Evolutionary conservation across 1,284 basidiomycete genomes (phyloP).

Genomic region (Cryptococcus sp.): DNA sequence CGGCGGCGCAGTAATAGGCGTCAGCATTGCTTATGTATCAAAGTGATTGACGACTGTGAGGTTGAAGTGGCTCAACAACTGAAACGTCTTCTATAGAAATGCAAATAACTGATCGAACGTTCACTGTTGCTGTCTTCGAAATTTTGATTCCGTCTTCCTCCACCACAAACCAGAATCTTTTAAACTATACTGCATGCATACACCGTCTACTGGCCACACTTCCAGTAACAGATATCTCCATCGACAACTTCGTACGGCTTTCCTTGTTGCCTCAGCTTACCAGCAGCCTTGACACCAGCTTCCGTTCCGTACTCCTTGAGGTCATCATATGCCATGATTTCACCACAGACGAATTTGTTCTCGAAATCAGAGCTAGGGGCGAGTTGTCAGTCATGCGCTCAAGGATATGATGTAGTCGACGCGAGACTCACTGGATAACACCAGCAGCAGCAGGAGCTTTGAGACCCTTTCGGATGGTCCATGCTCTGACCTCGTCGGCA

Average conservation of each 20-base stretch:
- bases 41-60: neutral
- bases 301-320: conserved; percentile 91
- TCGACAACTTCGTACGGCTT: conserved; percentile 69
- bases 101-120: neutral
- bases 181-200: conserved; percentile 9
- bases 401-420: neutral
- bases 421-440: conserved; percentile 84
- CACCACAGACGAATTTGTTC: conserved; percentile 99
- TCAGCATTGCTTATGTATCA: conserved; percentile 11
- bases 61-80: neutral
- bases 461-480: conserved; percentile 92
- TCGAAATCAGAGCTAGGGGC: conserved; percentile 50
- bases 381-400: neutral
- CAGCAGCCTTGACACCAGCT: conserved; percentile 87
- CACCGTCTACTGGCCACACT: conserved; percentile 33
- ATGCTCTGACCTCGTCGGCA: conserved; percentile 94
- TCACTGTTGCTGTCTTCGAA: neutral
- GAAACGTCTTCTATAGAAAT: neutral
- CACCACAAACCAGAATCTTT: neutral
- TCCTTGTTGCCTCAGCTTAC: conserved; percentile 93
- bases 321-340: conserved; percentile 93
- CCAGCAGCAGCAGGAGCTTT: conserved; percentile 97
- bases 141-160: neutral
- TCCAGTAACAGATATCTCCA: conserved; percentile 55
- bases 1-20: conserved; percentile 19